phyloP scores from a whole-genome alignment of 768 basidiomycete species.

The Strobilomyces echinocephalus region DNA sequence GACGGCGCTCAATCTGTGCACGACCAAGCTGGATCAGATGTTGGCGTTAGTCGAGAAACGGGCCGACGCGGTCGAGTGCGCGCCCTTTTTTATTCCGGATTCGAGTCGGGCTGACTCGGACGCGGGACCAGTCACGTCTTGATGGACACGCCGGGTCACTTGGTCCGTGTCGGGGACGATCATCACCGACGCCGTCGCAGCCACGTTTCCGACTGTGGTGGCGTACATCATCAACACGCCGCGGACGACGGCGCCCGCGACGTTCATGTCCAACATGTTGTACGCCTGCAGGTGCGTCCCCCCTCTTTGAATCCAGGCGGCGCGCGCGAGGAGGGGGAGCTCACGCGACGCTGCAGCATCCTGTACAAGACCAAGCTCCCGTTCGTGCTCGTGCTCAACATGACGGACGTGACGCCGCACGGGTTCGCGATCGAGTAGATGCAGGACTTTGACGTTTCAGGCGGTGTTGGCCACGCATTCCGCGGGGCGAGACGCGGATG shows the following conservation, averaged over 20 bases:
- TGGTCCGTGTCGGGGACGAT: conserved; percentile 99
- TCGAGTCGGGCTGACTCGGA: too few relatives aligned
- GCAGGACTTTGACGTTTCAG: conserved; percentile 97
- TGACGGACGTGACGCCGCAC: conserved; percentile 89
- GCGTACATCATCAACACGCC: conserved; percentile 99
- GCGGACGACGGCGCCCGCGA: conserved; percentile 87
- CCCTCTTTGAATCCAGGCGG: not conserved
- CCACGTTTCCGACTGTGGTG: conserved; percentile 87
- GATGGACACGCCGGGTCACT: conserved; percentile 96
- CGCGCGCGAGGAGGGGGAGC: too few relatives aligned
- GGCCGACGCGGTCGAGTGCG: conserved; percentile 83
- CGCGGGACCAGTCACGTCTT: conserved; percentile 69
- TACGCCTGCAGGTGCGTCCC: conserved; percentile 84
- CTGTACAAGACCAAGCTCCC: conserved; percentile 97
- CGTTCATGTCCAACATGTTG: conserved; percentile 99
- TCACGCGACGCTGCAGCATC: conserved; percentile 49
- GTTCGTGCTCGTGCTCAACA: conserved; percentile 98
- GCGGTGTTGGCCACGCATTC: conserved; percentile 71
- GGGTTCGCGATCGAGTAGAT: conserved; percentile 97
- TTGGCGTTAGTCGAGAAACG: conserved; percentile 87
- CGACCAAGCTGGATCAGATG: conserved; percentile 98
- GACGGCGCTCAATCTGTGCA: conserved; percentile 95
- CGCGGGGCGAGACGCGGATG: conserved; percentile 60
- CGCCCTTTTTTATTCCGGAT: not conserved
- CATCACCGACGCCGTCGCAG: conserved; percentile 95